phyloP scores from a whole-genome alignment of 2,329 filamentous ascomycete species.

The Aspergillus transmontanensis region DNA sequence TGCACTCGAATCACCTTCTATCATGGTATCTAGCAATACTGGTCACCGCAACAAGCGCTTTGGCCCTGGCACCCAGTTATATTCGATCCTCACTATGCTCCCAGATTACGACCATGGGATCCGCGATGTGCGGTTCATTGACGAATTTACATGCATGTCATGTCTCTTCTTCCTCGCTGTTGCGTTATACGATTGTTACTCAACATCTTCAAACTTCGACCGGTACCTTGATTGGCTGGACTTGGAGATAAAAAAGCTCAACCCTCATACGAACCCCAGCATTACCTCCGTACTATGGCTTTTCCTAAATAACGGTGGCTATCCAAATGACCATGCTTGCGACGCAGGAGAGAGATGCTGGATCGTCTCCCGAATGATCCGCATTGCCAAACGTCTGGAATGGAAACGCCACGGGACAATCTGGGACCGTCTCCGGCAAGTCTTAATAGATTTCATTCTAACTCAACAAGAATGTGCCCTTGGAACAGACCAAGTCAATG shows the following conservation, averaged over 20 bases:
- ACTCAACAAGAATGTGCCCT: slow-evolving; percentile 35
- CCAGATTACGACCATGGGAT: slow-evolving; percentile 37
- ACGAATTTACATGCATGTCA: slow-evolving; percentile 35
- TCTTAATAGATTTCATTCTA: slow-evolving; percentile 28
- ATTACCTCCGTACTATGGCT: slow-evolving; percentile 35
- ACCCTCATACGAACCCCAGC: slow-evolving; percentile 29
- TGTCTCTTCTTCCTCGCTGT: slow-evolving; percentile 35
- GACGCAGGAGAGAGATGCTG: slow-evolving; percentile 33
- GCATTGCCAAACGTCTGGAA: slow-evolving; percentile 34
- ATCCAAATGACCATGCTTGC: slow-evolving; percentile 20
- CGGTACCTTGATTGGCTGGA: slow-evolving; percentile 31
- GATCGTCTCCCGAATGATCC: slow-evolving; percentile 35
- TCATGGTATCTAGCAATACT: slow-evolving; percentile 2
- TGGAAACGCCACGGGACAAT: slow-evolving; percentile 30
- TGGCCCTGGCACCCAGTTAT: slow-evolving; percentile 25
- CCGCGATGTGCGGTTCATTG: slow-evolving; percentile 35
- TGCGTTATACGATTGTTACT: slow-evolving; percentile 32
- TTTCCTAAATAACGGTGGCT: slow-evolving; percentile 34
- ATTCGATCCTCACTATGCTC: slow-evolving; percentile 31
- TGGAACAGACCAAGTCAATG: slow-evolving; percentile 24
- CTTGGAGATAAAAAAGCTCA: slow-evolving; percentile 26
- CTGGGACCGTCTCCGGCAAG: slow-evolving; percentile 31
- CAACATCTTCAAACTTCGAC: slow-evolving; percentile 28
- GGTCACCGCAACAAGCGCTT: slow-evolving; percentile 22
- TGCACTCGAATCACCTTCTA: slow-evolving; percentile 20